phyloP scores from a whole-genome alignment of 352 stramenopile genomes.

The Pilasporangium apinafurcum region DNA sequence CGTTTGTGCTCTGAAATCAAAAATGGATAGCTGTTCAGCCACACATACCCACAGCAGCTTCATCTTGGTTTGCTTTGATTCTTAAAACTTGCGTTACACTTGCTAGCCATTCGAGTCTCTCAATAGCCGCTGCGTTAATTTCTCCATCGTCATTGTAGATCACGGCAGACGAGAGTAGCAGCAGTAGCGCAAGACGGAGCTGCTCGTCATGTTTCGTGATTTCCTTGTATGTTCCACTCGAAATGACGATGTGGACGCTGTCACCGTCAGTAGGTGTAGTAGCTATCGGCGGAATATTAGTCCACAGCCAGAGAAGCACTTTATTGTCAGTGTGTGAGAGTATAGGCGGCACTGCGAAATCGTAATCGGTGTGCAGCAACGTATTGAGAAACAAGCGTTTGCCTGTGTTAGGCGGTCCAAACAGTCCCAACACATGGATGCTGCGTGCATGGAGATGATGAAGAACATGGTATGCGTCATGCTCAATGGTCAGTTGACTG shows the following conservation, averaged over 20 bases:
- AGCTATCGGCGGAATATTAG: background rate
- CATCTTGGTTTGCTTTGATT: constrained; percentile 54
- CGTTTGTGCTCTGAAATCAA: background rate
- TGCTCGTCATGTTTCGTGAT: constrained; percentile 4
- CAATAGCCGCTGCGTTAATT: constrained; percentile 31
- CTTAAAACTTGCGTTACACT: constrained; percentile 27
- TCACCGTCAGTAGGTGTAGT: background rate
- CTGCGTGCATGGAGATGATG: constrained; percentile 3
- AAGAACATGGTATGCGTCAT: constrained; percentile 15
- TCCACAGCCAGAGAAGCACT: constrained; percentile 52
- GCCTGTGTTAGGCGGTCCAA: constrained; percentile 23
- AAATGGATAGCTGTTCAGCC: background rate
- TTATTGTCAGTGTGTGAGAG: no score
- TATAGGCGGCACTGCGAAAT: constrained; percentile 10
- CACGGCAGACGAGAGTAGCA: constrained; percentile 53
- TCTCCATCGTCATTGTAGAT: constrained; percentile 58
- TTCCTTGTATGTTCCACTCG: constrained; percentile 8
- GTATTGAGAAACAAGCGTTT: constrained; percentile 44
- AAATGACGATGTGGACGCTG: constrained; percentile 16
- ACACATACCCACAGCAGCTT: constrained; percentile 35
- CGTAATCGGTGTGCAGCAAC: constrained; percentile 19
- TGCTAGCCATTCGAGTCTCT: constrained; percentile 40
- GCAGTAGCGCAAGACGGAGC: constrained; percentile 23
- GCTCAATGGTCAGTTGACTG: constrained; percentile 7
- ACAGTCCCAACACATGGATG: constrained; percentile 38